These are phyloP conservation scores for Aureobasidium musti DNA, from an alignment of 2,329 filamentous ascomycete genomes.

Conservation along the genomic window DNA sequence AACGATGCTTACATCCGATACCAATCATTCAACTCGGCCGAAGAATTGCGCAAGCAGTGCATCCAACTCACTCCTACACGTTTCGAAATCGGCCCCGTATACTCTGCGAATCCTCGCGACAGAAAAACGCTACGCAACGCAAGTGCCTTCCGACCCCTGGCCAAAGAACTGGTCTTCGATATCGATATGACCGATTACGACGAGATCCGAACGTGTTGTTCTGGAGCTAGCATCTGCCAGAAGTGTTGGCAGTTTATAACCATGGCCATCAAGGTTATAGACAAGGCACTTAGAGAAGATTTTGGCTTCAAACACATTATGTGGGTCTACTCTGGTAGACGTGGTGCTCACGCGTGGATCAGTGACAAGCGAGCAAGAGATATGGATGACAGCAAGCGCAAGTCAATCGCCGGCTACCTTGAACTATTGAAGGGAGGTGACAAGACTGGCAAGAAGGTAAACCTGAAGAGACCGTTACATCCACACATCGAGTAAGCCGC, in stretches of 20 bases:
- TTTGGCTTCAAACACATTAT: conserved; percentile 97
- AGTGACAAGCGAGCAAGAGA: conserved; percentile 84
- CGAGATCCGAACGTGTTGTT: conserved; percentile 91
- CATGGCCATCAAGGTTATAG: conserved; percentile 94
- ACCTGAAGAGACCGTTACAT: conserved; percentile 80
- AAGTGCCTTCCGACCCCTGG: conserved; percentile 78
- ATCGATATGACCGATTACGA: conserved; percentile 99
- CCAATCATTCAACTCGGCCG: conserved; percentile 71
- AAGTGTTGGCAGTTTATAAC: conserved; percentile 98
- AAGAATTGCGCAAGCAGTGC: conserved; percentile 85
- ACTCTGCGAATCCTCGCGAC: conserved; percentile 89
- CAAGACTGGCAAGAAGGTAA: conserved; percentile 84
- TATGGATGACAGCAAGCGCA: conserved; percentile 82
- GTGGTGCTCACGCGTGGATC: conserved; percentile 97
- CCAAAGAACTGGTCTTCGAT: conserved; percentile 97
- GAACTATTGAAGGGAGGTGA: conserved; percentile 86
- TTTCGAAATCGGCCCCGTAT: conserved; percentile 98
- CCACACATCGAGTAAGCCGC: conserved; percentile 74
- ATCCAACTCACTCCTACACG: conserved; percentile 83
- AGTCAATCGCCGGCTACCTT: conserved; percentile 83
- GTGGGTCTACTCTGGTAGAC: conserved; percentile 97
- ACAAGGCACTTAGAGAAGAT: conserved; percentile 83
- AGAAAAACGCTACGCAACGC: conserved; percentile 82
- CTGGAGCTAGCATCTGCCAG: conserved; percentile 86
- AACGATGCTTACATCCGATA: conserved; percentile 93